A percentile compares a stretch with the other conserved stretches of the same genome.
Conservation (phyloP, 148 eudicot species). For the Gaultheria prostrata region DNA sequence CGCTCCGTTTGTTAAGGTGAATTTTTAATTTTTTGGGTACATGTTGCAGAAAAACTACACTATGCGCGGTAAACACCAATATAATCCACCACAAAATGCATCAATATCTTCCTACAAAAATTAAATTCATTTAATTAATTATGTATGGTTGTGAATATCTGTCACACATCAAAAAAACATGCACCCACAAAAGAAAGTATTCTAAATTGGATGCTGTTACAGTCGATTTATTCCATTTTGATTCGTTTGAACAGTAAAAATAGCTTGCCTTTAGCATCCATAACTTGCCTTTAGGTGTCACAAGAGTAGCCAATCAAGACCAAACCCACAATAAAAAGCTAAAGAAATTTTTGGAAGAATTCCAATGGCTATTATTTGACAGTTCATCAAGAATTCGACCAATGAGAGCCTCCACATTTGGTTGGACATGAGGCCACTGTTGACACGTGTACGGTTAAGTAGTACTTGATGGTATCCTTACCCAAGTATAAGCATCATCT, state of each 20-base stretch:
- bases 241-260: neutral
- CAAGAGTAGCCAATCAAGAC: neutral
- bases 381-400: constrained; percentile 21
- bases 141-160: neutral
- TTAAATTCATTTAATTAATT: neutral
- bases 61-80: too few species aligned
- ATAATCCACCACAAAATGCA: too few species aligned
- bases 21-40: too few species aligned
- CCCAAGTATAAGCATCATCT: constrained; percentile 19
- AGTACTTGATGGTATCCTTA: constrained; percentile 19
- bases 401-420: constrained; percentile 13
- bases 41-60: too few species aligned
- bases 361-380: constrained; percentile 31
- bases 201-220: constrained; percentile 1
- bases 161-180: constrained; percentile 1
- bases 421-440: constrained; percentile 21
- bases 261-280: neutral
- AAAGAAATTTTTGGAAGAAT: constrained; percentile 17
- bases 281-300: constrained; percentile 2
- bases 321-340: constrained; percentile 16
- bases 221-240: neutral
- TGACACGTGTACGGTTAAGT: constrained; percentile 37
- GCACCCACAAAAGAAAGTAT: neutral
- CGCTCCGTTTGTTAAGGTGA: too few species aligned
- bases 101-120: neutral